phyloP scores from a whole-genome alignment of 164 flowering plant species.

The Aristolochia fimbriata region DNA sequence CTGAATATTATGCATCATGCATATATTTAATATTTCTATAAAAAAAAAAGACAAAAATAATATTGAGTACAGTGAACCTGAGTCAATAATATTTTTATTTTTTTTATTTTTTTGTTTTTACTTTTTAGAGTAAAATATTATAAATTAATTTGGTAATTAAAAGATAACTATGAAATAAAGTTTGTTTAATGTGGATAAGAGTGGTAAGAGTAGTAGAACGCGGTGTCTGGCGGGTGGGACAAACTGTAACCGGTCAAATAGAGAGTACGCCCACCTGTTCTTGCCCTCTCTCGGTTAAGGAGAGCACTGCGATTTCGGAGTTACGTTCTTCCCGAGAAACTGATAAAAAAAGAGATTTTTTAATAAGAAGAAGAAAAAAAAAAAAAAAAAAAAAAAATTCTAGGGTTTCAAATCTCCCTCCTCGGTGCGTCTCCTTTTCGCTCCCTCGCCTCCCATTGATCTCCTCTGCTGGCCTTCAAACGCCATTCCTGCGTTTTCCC shows the following conservation, averaged over 20 bases:
- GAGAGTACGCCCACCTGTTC: no score
- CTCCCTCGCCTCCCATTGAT: background rate
- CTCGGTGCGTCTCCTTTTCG: background rate
- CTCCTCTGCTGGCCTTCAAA: background rate
- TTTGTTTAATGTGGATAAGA: no score
- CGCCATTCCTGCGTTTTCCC: slow-evolving; percentile 2
- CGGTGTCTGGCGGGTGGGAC: background rate
- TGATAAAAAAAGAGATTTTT: background rate
- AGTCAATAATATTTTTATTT: no score
- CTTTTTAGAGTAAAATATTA: no score
- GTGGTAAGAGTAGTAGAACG: background rate
- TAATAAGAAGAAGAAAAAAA: no score
- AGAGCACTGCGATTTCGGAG: background rate
- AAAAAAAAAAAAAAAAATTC: background rate
- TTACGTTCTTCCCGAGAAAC: background rate
- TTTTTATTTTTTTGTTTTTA: no score
- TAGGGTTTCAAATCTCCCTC: slow-evolving; percentile 5
- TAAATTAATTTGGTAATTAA: no score
- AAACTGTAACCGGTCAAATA: background rate
- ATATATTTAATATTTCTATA: no score
- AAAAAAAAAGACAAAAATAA: no score
- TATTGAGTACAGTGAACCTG: no score
- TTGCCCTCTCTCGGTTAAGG: background rate
- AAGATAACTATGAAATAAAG: no score
- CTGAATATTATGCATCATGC: no score